Percentiles rank a stretch among this genome's conserved stretches.
These are phyloP conservation scores for Colletotrichum sp. DNA, from an alignment of 2,329 filamentous ascomycete species.

Conservation along the genomic window DNA sequence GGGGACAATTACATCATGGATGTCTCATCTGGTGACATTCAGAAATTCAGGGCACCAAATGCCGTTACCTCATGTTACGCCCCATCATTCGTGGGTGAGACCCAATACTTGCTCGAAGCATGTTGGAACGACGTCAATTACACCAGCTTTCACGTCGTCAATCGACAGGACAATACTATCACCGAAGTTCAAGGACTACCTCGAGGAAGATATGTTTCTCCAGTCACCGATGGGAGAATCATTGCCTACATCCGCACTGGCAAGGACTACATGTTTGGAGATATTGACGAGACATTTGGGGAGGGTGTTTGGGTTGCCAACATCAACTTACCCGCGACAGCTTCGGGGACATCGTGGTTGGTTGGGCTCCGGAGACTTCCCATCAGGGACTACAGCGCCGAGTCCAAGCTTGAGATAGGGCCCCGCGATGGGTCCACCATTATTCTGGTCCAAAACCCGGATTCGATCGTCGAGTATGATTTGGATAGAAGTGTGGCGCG, in stretches of 20 bases:
- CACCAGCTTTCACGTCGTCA: background rate
- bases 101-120: background rate
- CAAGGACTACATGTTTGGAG: background rate
- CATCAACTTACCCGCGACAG: rapidly evolving
- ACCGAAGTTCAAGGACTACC: background rate
- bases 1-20: background rate
- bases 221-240: background rate
- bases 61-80: background rate
- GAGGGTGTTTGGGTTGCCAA: background rate
- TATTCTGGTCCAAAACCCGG: background rate
- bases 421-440: background rate
- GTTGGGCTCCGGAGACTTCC: background rate
- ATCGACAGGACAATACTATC: background rate
- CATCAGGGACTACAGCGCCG: rapidly evolving
- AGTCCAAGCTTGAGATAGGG: background rate
- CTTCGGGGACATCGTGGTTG: rapidly evolving
- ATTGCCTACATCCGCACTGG: background rate
- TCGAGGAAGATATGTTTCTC: background rate
- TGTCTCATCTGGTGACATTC: rapidly evolving
- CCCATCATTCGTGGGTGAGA: background rate
- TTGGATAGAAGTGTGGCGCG: background rate
- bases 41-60: rapidly evolving
- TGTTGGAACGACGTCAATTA: background rate
- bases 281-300: background rate
- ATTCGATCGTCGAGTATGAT: background rate